These are phyloP conservation scores for Ulmus americana DNA, from an alignment of 331 rosid genomes.

Conservation along the genomic window DNA sequence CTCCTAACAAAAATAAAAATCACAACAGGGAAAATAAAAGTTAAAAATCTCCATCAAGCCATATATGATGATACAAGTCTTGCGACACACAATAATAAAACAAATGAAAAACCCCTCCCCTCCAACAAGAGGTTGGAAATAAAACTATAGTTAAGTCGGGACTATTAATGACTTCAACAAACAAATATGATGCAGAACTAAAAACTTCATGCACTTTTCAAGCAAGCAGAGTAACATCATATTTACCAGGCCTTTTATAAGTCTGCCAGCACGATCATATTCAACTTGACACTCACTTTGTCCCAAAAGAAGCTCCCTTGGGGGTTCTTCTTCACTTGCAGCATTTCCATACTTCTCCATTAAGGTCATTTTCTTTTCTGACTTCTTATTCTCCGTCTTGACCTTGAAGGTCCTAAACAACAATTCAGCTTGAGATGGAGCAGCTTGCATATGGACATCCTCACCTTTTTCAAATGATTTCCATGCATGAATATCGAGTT, in stretches of 20 bases:
- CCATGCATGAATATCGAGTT: constrained; percentile 39
- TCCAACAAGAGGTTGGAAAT: neutral
- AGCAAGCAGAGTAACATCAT: neutral
- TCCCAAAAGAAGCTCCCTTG: constrained; percentile 19
- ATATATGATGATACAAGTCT: neutral
- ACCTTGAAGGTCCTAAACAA: constrained; percentile 11
- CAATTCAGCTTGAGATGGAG: constrained; percentile 21
- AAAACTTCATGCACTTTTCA: neutral
- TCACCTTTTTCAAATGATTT: constrained; percentile 45
- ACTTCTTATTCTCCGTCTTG: constrained; percentile 11
- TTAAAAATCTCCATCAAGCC: constrained; percentile 1
- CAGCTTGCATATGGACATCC: constrained; percentile 27
- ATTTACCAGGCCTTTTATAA: constrained; percentile 10
- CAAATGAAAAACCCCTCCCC: neutral
- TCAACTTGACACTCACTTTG: constrained; percentile 18
- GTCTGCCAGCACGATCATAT: constrained; percentile 17
- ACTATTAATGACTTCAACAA: too few species aligned
- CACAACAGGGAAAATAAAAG: constrained; percentile 2
- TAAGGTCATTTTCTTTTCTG: constrained; percentile 3
- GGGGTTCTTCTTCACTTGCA: constrained; percentile 4
- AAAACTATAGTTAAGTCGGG: neutral
- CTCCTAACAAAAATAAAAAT: neutral
- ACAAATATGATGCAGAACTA: too few species aligned
- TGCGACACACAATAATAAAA: neutral
- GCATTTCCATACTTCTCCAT: constrained; percentile 22